phyloP scores from a whole-genome alignment of 768 basidiomycete genomes.

The Lactifluus echinatus region DNA sequence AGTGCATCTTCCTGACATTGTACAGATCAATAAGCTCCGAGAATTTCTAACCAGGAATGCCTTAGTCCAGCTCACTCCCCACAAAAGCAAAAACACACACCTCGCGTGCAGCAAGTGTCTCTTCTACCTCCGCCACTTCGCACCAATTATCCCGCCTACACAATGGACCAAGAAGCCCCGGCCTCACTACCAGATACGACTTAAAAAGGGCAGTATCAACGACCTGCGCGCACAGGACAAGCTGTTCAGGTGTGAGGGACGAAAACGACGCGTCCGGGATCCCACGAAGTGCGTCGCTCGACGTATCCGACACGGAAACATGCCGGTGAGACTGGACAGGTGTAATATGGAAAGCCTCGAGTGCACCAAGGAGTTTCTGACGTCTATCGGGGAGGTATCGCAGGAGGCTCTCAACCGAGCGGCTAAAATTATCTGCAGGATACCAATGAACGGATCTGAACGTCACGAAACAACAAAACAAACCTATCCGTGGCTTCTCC shows the following conservation, averaged over 20 bases:
- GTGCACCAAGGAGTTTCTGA: conserved; percentile 73
- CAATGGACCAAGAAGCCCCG: conserved; percentile 72
- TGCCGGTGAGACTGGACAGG: conserved; percentile 61
- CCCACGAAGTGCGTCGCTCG: conserved; percentile 65
- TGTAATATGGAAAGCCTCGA: conserved; percentile 59
- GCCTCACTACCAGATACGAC: conserved; percentile 75
- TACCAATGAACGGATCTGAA: background rate
- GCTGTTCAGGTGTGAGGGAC: conserved; percentile 69
- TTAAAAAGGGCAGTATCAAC: conserved; percentile 95
- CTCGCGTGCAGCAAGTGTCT: conserved; percentile 69
- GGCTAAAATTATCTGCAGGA: conserved; percentile 46
- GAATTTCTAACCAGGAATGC: conserved; percentile 56
- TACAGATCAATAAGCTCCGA: conserved; percentile 87
- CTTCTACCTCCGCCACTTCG: conserved; percentile 90
- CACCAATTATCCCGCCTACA: conserved; percentile 96
- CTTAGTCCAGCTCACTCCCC: background rate
- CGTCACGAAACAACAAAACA: background rate
- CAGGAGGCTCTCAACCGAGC: conserved; percentile 81
- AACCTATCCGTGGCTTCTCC: conserved; percentile 23
- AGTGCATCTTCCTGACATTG: conserved; percentile 92
- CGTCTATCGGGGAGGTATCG: conserved; percentile 85
- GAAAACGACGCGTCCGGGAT: conserved; percentile 70
- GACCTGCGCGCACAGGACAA: conserved; percentile 84
- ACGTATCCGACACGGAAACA: conserved; percentile 60
- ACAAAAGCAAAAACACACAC: conserved; percentile 33